Percentiles rank a stretch among this genome's conserved stretches.
phyloP scores from a whole-genome alignment of 2,329 filamentous ascomycete species.

The Fusarium bactridioides region DNA sequence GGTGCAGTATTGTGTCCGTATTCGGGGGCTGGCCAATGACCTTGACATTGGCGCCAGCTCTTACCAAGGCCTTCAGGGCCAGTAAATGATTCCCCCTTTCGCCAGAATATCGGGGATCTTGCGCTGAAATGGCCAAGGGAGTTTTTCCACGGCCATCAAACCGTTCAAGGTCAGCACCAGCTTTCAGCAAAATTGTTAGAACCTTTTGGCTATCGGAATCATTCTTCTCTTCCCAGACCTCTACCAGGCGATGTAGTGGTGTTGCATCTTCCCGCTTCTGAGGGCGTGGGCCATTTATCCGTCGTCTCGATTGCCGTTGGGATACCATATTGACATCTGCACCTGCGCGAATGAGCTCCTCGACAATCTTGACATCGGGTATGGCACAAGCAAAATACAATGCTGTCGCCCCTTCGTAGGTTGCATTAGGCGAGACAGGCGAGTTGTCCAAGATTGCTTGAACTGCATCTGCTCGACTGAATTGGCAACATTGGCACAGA shows the following conservation, averaged over 20 bases:
- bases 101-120: background rate
- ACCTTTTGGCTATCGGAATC: slow-evolving; percentile 2
- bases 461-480: slow-evolving; percentile 14
- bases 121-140: background rate
- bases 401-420: slow-evolving; percentile 10
- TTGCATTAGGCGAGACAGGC: slow-evolving; percentile 22
- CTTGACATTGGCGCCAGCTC: slow-evolving; percentile 8
- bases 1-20: background rate
- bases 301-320: background rate
- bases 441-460: slow-evolving; percentile 15
- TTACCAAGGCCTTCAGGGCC: slow-evolving; percentile 7
- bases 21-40: background rate
- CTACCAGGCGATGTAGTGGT: slow-evolving; percentile 14
- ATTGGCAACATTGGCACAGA: slow-evolving; percentile 27
- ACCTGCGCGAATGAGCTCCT: slow-evolving; percentile 20
- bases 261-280: background rate
- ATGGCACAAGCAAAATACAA: slow-evolving; percentile 18
- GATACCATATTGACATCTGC: slow-evolving; percentile 21
- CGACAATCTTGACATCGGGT: slow-evolving; percentile 11
- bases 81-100: background rate
- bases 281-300: background rate
- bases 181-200: slow-evolving; percentile 18
- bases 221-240: slow-evolving; percentile 9
- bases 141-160: background rate
- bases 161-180: slow-evolving; percentile 21